A percentile compares a stretch with the other conserved stretches of the same genome.
phyloP scores from a whole-genome alignment of 148 eudicot species.

The Chenopodium album region DNA sequence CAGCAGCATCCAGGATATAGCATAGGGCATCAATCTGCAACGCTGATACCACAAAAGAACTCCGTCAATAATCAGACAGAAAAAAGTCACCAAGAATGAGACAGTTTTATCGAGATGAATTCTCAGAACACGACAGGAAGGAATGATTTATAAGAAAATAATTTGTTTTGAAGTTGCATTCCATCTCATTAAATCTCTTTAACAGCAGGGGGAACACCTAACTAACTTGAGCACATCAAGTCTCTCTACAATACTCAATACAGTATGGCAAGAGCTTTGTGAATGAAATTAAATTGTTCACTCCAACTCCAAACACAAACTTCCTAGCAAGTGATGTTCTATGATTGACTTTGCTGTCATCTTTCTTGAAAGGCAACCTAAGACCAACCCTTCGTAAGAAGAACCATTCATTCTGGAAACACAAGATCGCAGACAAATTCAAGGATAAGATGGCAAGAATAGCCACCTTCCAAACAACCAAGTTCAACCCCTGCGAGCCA shows the following conservation, averaged over 20 bases:
- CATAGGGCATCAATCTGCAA: background rate
- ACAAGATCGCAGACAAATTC: too few species aligned
- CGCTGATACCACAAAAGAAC: conserved; percentile 1
- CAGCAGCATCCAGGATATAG: background rate
- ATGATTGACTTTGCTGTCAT: too few species aligned
- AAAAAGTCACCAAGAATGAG: background rate
- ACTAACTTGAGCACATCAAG: background rate
- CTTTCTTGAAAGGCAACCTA: too few species aligned
- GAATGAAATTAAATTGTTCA: background rate
- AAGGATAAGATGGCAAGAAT: too few species aligned
- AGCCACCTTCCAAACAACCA: too few species aligned
- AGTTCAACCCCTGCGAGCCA: too few species aligned
- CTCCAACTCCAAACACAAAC: too few species aligned
- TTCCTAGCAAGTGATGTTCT: too few species aligned
- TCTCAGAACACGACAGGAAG: background rate
- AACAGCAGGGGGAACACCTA: background rate
- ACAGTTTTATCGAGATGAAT: background rate
- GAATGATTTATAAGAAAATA: background rate
- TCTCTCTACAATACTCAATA: background rate
- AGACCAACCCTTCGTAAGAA: too few species aligned
- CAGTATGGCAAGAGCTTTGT: background rate
- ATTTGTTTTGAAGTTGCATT: background rate
- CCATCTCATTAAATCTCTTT: background rate
- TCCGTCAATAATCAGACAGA: background rate
- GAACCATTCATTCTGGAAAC: too few species aligned